Evolutionary conservation across 2,329 filamentous ascomycete genomes (phyloP).

Genomic region (Penicillium sp.): DNA sequence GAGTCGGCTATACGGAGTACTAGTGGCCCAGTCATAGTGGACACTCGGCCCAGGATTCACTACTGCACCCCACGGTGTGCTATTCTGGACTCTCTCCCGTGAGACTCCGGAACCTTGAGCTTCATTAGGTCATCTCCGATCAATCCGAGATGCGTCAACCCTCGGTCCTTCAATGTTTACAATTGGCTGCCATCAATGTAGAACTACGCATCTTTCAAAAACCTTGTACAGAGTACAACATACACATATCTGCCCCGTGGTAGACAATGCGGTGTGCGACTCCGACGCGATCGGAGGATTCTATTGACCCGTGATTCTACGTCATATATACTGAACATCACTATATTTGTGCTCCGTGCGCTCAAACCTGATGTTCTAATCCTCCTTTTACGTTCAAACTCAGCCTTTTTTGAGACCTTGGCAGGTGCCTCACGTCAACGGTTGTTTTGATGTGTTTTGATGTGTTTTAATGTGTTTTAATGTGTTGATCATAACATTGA

Average conservation of each 20-base stretch:
- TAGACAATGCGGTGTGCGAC: neutral
- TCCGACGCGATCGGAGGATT: neutral
- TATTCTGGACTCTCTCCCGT: constrained; percentile 15
- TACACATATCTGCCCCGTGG: neutral
- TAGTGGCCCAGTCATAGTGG: constrained; percentile 11
- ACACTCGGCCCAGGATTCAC: neutral
- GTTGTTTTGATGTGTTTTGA: neutral
- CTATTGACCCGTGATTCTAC: constrained; percentile 20
- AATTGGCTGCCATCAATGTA: neutral
- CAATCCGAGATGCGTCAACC: constrained; percentile 1
- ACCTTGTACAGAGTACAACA: neutral
- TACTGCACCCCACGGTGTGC: constrained; percentile 19
- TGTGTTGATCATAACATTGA: neutral
- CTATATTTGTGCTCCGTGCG: constrained; percentile 6
- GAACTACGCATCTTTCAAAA: neutral
- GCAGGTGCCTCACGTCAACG: neutral
- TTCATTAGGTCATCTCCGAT: neutral
- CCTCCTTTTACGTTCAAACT: neutral
- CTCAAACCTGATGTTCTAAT: constrained; percentile 4
- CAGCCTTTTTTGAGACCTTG: neutral
- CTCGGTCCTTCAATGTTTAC: neutral
- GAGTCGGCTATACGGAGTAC: constrained; percentile 3
- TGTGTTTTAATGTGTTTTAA: too few species aligned
- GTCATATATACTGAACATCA: constrained; percentile 13
- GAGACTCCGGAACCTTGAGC: constrained; percentile 7